Conservation (phyloP, 2,329 filamentous ascomycete species). For the Aulographum hederae region DNA sequence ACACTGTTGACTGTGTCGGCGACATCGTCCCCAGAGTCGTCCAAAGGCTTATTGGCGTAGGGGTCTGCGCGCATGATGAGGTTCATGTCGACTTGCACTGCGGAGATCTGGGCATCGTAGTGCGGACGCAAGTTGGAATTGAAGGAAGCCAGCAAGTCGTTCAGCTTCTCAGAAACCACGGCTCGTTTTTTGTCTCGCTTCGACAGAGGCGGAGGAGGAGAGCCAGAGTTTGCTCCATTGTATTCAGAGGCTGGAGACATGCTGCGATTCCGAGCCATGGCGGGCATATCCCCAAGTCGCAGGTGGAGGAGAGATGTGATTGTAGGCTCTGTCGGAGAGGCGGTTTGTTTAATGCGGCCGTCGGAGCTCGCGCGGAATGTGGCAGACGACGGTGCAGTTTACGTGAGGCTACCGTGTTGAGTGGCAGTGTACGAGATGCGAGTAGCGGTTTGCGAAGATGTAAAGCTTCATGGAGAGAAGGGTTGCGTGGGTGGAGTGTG, state of each 20-base stretch:
- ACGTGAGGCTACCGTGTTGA: too few relatives aligned
- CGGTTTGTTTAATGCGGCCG: too few relatives aligned
- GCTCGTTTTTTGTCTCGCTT: slow-evolving; percentile 86
- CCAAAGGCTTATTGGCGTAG: slow-evolving; percentile 53
- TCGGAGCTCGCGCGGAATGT: too few relatives aligned
- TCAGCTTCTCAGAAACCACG: slow-evolving; percentile 61
- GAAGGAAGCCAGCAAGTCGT: slow-evolving; percentile 59
- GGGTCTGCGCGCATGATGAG: slow-evolving; percentile 73
- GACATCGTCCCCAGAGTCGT: slow-evolving; percentile 46
- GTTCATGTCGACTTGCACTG: slow-evolving; percentile 79
- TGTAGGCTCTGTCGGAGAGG: too few relatives aligned
- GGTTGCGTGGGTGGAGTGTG: too few relatives aligned
- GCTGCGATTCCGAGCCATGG: slow-evolving; percentile 5
- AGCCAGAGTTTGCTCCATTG: slow-evolving; percentile 5
- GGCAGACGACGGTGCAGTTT: too few relatives aligned
- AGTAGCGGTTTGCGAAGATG: too few relatives aligned
- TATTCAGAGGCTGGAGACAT: slow-evolving; percentile 2
- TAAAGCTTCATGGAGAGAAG: too few relatives aligned
- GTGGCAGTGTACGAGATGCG: too few relatives aligned
- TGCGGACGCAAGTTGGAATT: slow-evolving; percentile 63
- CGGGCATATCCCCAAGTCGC: too few relatives aligned
- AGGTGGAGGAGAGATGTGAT: too few relatives aligned
- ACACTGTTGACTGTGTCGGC: slow-evolving; percentile 35
- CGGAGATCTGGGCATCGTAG: slow-evolving; percentile 78
- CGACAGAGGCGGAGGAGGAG: slow-evolving; percentile 36